A percentile compares a stretch with the other conserved stretches of the same genome.
phyloP scores from a whole-genome alignment of 2,329 filamentous ascomycete species.

The Aspergillus alliaceus region DNA sequence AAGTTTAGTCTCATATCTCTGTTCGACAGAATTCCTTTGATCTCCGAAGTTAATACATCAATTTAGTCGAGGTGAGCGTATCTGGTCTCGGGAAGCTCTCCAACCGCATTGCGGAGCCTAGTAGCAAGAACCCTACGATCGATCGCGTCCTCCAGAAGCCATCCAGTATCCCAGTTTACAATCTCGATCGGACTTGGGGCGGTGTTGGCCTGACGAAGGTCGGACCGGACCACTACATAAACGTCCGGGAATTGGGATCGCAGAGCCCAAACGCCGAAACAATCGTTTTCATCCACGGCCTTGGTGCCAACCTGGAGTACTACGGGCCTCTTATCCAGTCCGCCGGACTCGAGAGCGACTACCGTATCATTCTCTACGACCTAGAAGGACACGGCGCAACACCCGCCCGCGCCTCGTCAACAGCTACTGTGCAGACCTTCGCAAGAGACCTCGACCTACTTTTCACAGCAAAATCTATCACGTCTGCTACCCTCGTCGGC shows the following conservation, averaged over 20 bases:
- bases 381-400: conserved; percentile 59
- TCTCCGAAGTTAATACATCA: neutral
- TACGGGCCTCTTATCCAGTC: conserved; percentile 47
- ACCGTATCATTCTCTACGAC: conserved; percentile 50
- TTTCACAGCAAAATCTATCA: neutral
- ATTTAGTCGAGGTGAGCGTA: conserved; percentile 43
- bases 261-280: conserved; percentile 18
- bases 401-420: conserved; percentile 49
- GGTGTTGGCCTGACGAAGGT: conserved; percentile 38
- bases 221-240: conserved; percentile 40
- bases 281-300: conserved; percentile 57
- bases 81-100: conserved; percentile 41
- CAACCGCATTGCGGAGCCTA: conserved; percentile 40
- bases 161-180: conserved; percentile 30
- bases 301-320: conserved; percentile 49
- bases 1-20: neutral
- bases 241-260: conserved; percentile 22
- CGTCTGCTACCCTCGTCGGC: conserved; percentile 45
- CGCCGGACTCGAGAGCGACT: conserved; percentile 27
- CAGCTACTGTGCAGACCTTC: conserved; percentile 46
- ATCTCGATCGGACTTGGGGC: conserved; percentile 27
- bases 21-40: neutral
- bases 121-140: conserved; percentile 26
- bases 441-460: conserved; percentile 40
- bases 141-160: conserved; percentile 15